Evolutionary conservation across 257 asterid species (phyloP).

Genomic region (Solanum dulcamara): DNA sequence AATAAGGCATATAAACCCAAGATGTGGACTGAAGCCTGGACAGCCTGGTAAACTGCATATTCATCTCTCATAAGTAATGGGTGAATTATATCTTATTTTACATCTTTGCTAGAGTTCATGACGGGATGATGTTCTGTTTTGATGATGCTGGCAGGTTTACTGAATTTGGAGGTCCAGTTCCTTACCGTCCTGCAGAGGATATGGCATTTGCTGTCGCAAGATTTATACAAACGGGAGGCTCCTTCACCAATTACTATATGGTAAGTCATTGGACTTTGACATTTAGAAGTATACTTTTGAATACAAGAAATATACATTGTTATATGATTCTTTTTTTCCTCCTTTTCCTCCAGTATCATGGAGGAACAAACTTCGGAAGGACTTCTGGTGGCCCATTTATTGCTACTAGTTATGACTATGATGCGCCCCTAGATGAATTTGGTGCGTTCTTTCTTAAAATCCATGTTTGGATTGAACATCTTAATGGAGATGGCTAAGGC

Average conservation of each 20-base stretch:
- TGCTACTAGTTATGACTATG: constrained; percentile 42
- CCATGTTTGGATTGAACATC: not conserved
- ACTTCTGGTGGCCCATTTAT: constrained; percentile 43
- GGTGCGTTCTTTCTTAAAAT: constrained; percentile 9
- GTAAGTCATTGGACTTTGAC: constrained; percentile 17
- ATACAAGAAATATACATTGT: not conserved
- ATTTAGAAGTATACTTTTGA: not conserved
- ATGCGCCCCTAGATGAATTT: constrained; percentile 42
- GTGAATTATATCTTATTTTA: not conserved
- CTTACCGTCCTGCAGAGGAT: constrained; percentile 93
- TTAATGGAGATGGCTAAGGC: not conserved
- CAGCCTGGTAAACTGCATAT: constrained; percentile 58
- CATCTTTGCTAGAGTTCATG: not conserved
- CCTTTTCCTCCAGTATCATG: constrained; percentile 23
- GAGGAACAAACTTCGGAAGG: constrained; percentile 43
- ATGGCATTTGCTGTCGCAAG: constrained; percentile 89
- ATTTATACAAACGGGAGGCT: constrained; percentile 83
- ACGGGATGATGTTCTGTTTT: not conserved
- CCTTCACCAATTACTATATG: constrained; percentile 88
- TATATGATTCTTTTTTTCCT: not conserved
- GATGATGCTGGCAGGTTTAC: constrained; percentile 51
- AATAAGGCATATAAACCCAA: constrained; percentile 85
- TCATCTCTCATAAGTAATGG: not conserved
- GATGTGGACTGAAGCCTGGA: constrained; percentile 99
- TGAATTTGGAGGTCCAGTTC: constrained; percentile 92